These are phyloP conservation scores for Babesia microti DNA, from an alignment of 169 alveolate species.

Conservation along the genomic window DNA sequence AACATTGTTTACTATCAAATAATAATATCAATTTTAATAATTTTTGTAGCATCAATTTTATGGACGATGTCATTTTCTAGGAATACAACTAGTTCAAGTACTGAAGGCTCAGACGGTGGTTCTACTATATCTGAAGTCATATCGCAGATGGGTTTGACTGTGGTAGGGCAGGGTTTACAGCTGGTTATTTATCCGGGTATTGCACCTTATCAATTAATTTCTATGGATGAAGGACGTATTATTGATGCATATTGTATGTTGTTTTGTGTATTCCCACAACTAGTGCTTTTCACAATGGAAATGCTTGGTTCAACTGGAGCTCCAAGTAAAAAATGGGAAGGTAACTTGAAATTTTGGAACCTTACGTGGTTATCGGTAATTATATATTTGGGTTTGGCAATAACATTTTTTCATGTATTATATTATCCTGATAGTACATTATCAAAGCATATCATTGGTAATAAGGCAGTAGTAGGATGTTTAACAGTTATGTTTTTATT, in stretches of 20 bases:
- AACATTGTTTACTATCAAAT: constrained; percentile 1
- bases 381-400: not conserved
- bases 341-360: constrained; percentile 1
- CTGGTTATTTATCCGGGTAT: constrained; percentile 12
- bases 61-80: constrained; percentile 7
- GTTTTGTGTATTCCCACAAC: constrained; percentile 2
- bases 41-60: not conserved
- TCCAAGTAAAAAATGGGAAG: constrained; percentile 7
- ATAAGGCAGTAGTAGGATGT: constrained; percentile 1
- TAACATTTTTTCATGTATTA: not conserved
- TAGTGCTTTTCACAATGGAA: constrained; percentile 7
- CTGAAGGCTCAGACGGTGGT: constrained; percentile 2
- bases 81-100: not conserved
- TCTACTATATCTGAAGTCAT: constrained; percentile 5
- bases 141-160: constrained; percentile 2
- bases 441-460: not conserved
- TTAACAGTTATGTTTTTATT: constrained; percentile 2
- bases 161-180: constrained; percentile 2
- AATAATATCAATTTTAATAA: constrained; percentile 1
- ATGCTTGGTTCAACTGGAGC: constrained; percentile 8
- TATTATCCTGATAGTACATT: constrained; percentile 5
- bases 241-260: constrained; percentile 4
- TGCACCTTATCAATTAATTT: constrained; percentile 9
- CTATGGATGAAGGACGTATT: constrained; percentile 2
- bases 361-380: constrained; percentile 2